Base-by-base conservation (phyloP, 129 eudicot species). In the Artemisia tridentata region DNA sequence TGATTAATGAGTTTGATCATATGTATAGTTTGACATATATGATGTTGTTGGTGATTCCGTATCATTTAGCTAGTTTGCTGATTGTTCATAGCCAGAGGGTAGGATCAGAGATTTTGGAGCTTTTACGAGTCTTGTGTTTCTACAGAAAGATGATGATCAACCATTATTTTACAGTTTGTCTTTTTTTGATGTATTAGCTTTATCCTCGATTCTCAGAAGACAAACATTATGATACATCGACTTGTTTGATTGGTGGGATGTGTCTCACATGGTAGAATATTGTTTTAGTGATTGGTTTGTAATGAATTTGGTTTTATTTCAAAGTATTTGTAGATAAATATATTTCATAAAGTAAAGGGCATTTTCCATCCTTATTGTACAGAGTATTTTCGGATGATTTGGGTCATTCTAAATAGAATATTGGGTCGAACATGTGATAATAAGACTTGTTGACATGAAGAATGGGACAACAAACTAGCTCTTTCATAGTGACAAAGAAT, bases 251-350 rank as follows among this genome's bases (percentile, higher is more conserved):
- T 53, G 31, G 34, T 29, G 34, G 34, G 34, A 29, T 4, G 34
- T 20, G 18, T 13, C 15, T 3, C 41, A 5, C 13, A 18, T 23
- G 23, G 45, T 59, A 59, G 34, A 38, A 13, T 63, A 6, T 34
- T 29, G 48, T 63, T 63, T 63, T 62, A 31, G 47, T 61, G 49
- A 34, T 48, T 54, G 60, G 60, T 54, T 54, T 17, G 60, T 54
- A 0, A 8, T 34, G 8, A 63, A n/a, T 31, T 15, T 63, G 50
- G 23, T 20, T 63, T 63, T 63, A 19, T 34, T 59, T 8, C 48
- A 5, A 38, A 8, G 45, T 63, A n/a, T 15, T 34, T 63, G 49
- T 13, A 63, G 21, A 25, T 13, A 61, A 3, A 29, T 29, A 58
- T 23, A 3, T 5, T 63, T 5, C 16, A 29, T 29, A 29, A 29